phyloP scores from a whole-genome alignment of 2,329 filamentous ascomycete genomes.

The Ascochyta koolunga region DNA sequence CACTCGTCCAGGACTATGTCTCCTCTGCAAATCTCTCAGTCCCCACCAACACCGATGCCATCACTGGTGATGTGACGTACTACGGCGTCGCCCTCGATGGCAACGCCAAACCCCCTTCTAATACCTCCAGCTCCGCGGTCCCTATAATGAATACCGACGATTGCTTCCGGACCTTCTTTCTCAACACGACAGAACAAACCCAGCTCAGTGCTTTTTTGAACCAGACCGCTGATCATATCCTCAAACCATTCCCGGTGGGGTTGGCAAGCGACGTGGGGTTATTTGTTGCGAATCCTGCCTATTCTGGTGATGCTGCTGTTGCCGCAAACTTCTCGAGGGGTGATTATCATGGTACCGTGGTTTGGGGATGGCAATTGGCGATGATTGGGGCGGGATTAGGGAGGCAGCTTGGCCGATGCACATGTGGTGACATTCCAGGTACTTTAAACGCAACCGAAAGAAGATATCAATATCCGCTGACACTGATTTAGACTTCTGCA shows the following conservation, averaged over 20 bases:
- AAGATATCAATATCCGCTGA: conserved; percentile 23
- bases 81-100: conserved; percentile 65
- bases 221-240: conserved; percentile 63
- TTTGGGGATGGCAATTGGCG: conserved; percentile 69
- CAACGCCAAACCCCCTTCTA: conserved; percentile 14
- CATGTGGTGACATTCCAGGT: conserved; percentile 14
- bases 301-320: conserved; percentile 53
- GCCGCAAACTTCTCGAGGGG: conserved; percentile 61
- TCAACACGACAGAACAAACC: conserved; percentile 63
- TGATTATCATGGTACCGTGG: conserved; percentile 68
- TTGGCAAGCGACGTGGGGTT: conserved; percentile 63
- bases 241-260: conserved; percentile 64
- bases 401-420: conserved; percentile 62
- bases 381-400: conserved; percentile 69
- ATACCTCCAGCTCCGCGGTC: conserved; percentile 56
- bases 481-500: conserved; percentile 56
- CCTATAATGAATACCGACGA: conserved; percentile 68
- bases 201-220: conserved; percentile 65
- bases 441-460: not conserved
- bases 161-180: conserved; percentile 67
- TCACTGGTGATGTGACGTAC: conserved; percentile 57
- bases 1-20: conserved; percentile 58
- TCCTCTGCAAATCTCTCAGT: conserved; percentile 52
- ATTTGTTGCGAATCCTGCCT: conserved; percentile 67
- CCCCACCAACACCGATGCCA: conserved; percentile 51